phyloP scores from a whole-genome alignment of 768 basidiomycete genomes.

The Pholiota conissans region DNA sequence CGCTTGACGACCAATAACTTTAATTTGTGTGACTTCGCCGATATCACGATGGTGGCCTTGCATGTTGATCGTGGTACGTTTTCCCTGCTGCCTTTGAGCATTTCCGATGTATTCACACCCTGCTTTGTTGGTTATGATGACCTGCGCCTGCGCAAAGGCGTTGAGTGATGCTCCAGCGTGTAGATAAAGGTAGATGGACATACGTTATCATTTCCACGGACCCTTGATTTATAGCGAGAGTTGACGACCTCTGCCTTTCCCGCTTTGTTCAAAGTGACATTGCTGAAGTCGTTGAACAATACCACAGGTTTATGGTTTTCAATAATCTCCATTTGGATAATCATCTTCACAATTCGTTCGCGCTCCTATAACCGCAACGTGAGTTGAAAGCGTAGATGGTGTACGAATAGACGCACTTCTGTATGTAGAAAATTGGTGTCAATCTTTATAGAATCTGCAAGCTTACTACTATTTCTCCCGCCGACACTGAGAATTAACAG shows the following conservation, averaged over 20 bases:
- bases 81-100: slow-evolving; percentile 31
- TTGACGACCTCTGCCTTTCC: slow-evolving; percentile 34
- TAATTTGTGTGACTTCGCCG: slow-evolving; percentile 29
- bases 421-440: slow-evolving; percentile 19
- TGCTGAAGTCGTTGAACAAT: slow-evolving; percentile 32
- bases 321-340: slow-evolving; percentile 32
- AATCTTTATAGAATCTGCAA: slow-evolving; percentile 13
- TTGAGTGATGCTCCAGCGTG: background rate
- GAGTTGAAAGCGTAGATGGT: too few relatives aligned
- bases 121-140: slow-evolving; percentile 33
- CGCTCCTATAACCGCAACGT: slow-evolving; percentile 31
- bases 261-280: slow-evolving; percentile 20
- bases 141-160: slow-evolving; percentile 22
- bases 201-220: slow-evolving; percentile 38
- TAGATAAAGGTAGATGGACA: background rate
- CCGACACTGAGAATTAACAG: slow-evolving; percentile 22
- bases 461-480: slow-evolving; percentile 1
- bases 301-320: slow-evolving; percentile 33
- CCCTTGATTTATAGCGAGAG: slow-evolving; percentile 40
- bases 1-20: slow-evolving; percentile 41
- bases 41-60: slow-evolving; percentile 13
- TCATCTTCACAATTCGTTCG: slow-evolving; percentile 26
- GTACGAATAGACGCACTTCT: slow-evolving; percentile 18
- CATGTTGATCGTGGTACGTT: slow-evolving; percentile 33
- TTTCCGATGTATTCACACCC: slow-evolving; percentile 33